phyloP scores from a whole-genome alignment of 2,329 filamentous ascomycete genomes.

The Daldinia eschscholtzii region DNA sequence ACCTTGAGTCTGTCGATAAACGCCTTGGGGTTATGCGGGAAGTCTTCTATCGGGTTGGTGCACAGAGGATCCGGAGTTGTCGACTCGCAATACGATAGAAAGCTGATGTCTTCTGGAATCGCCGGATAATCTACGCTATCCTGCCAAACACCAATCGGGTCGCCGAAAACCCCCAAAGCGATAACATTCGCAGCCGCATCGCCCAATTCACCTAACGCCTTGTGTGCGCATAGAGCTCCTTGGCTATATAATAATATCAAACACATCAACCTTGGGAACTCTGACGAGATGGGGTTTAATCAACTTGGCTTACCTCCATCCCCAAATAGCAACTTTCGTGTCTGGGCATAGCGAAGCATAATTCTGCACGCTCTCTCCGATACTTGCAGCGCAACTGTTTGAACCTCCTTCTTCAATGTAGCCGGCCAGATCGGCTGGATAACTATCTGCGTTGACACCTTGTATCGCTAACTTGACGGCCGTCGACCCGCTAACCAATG shows the following conservation, averaged over 20 bases:
- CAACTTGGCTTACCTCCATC: conserved; percentile 40
- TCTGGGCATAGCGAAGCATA: conserved; percentile 35
- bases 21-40: conserved; percentile 22
- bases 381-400: conserved; percentile 30
- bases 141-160: conserved; percentile 38
- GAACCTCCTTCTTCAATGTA: conserved; percentile 42
- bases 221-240: conserved; percentile 42
- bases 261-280: not conserved
- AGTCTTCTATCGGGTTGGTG: conserved; percentile 28
- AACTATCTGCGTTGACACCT: conserved; percentile 38
- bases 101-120: conserved; percentile 20
- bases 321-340: conserved; percentile 38
- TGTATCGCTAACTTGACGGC: conserved; percentile 36
- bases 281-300: not conserved
- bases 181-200: conserved; percentile 35
- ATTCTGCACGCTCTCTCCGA: conserved; percentile 34
- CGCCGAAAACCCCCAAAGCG: conserved; percentile 40
- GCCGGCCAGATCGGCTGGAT: conserved; percentile 42
- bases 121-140: conserved; percentile 33
- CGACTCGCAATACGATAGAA: conserved; percentile 39
- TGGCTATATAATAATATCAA: conserved; percentile 26
- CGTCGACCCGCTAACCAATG: conserved; percentile 23
- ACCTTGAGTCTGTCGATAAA: conserved; percentile 34
- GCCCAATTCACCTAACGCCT: conserved; percentile 36
- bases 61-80: conserved; percentile 39